Evolutionary conservation across 805 yeast species (phyloP).

Genomic region (Yamadazyma sp.): DNA sequence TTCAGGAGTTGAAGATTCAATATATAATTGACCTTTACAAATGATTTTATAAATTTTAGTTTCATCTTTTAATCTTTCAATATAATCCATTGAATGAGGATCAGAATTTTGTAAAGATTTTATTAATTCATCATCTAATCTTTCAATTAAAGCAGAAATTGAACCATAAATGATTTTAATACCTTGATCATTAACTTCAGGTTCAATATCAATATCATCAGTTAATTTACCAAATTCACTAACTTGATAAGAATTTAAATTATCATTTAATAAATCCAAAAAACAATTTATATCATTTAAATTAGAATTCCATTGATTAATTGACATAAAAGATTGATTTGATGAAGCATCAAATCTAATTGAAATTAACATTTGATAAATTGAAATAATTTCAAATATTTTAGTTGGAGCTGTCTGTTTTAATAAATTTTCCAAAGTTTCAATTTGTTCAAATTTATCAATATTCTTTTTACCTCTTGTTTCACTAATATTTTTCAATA

Average conservation of each 20-base stretch:
- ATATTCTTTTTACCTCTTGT: conserved; percentile 94
- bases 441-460: conserved; percentile 76
- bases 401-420: conserved; percentile 14
- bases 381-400: conserved; percentile 74
- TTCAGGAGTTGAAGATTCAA: conserved; percentile 54
- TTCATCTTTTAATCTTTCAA: conserved; percentile 88
- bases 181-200: conserved; percentile 57
- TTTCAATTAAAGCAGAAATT: conserved; percentile 80
- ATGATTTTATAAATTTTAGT: conserved; percentile 68
- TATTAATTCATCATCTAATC: conserved; percentile 92
- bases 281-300: conserved; percentile 60
- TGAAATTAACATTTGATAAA: conserved; percentile 80
- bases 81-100: conserved; percentile 92
- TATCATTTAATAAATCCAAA: conserved; percentile 65
- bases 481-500: conserved; percentile 73
- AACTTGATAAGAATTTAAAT: conserved; percentile 57
- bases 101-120: conserved; percentile 84
- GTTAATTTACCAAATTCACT: conserved; percentile 68
- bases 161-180: conserved; percentile 78
- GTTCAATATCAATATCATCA: conserved; percentile 73
- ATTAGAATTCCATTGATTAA: conserved; percentile 75
- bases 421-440: conserved; percentile 62
- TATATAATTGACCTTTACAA: conserved; percentile 81
- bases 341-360: conserved; percentile 80
- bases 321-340: conserved; percentile 67